phyloP scores from a whole-genome alignment of 208 protist species.

The Leishmania martiniquensis region DNA sequence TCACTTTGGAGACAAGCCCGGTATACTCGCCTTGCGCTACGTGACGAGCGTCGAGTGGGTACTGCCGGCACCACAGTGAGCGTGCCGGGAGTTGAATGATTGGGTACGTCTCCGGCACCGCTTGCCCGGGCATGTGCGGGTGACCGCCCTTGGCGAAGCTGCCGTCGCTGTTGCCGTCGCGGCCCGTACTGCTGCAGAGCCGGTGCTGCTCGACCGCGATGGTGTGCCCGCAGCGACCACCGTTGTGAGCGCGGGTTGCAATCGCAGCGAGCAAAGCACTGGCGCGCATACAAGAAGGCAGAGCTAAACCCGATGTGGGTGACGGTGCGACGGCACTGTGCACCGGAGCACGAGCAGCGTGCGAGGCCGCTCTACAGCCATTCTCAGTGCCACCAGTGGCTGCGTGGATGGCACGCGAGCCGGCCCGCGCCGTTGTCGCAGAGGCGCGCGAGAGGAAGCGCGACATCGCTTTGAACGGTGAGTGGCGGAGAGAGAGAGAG shows the following conservation, averaged over 20 bases:
- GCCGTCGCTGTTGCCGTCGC: not conserved
- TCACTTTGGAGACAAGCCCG: slow-evolving; percentile 70
- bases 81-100: slow-evolving; percentile 88
- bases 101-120: slow-evolving; percentile 44
- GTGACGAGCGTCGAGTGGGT: slow-evolving; percentile 39
- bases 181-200: slow-evolving; percentile 3
- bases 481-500: not conserved
- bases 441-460: not conserved
- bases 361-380: not conserved
- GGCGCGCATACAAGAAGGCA: not conserved
- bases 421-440: not conserved
- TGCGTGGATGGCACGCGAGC: not conserved
- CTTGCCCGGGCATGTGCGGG: slow-evolving; percentile 19
- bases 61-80: slow-evolving; percentile 78
- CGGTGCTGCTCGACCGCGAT: slow-evolving; percentile 5
- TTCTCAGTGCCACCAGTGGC: not conserved
- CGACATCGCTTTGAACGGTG: not conserved
- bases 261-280: not conserved
- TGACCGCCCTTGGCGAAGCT: slow-evolving; percentile 13
- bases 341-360: not conserved
- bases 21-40: slow-evolving; percentile 54
- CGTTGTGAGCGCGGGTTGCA: not conserved
- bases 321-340: not conserved
- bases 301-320: not conserved
- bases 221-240: not conserved